Evolutionary conservation across 2,329 filamentous ascomycete species (phyloP).

Genomic region (Sporothrix schenckii): DNA sequence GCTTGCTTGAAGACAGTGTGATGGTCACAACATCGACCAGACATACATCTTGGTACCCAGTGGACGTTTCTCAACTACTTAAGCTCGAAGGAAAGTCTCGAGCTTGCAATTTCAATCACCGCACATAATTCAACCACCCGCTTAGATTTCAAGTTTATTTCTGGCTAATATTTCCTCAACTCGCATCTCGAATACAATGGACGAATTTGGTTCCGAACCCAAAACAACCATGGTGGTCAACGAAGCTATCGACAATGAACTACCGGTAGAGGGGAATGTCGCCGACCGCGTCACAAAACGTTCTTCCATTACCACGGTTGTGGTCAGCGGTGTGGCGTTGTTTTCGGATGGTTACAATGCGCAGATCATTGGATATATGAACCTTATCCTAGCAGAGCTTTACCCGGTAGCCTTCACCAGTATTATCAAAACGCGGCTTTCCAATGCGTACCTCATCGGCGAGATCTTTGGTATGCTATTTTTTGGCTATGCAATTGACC

Average conservation of each 20-base stretch:
- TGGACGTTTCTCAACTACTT: neutral
- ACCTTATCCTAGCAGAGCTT: slow-evolving; percentile 47
- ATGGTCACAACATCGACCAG: neutral
- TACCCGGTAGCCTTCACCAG: slow-evolving; percentile 50
- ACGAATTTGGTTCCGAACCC: neutral
- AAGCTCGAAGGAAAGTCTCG: neutral
- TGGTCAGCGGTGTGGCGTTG: slow-evolving; percentile 12
- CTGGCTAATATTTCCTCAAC: neutral
- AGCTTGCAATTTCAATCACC: neutral
- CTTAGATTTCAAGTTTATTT: neutral
- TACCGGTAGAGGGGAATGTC: neutral
- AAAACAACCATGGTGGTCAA: neutral
- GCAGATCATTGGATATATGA: slow-evolving; percentile 49
- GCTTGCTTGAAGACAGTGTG: too few relatives aligned
- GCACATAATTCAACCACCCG: neutral
- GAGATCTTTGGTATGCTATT: slow-evolving; percentile 60
- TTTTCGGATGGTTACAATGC: slow-evolving; percentile 41
- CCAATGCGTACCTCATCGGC: slow-evolving; percentile 59
- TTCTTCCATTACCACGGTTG: neutral
- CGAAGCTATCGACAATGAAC: neutral
- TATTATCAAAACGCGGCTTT: slow-evolving; percentile 54
- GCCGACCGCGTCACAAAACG: neutral
- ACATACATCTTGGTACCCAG: neutral
- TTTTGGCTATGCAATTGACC: slow-evolving; percentile 56
- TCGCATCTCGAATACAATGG: neutral